phyloP scores from a whole-genome alignment of 768 basidiomycete species.

The Leccinum rimulosum region DNA sequence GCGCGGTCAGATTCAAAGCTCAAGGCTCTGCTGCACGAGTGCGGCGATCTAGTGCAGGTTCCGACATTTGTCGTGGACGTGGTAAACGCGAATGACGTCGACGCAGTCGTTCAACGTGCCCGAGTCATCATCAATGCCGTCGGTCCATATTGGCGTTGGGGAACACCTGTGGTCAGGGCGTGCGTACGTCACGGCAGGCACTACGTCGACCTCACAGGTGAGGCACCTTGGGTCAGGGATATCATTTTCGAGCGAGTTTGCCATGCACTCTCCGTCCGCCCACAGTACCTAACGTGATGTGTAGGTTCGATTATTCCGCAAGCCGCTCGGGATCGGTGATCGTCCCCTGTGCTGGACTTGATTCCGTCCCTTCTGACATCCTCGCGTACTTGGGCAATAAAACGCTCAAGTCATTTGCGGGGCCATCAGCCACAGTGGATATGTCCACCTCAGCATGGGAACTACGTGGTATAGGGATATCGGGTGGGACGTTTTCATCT shows the following conservation, averaged over 20 bases:
- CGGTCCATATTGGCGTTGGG: constrained; percentile 72
- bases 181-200: constrained; percentile 75
- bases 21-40: constrained; percentile 45
- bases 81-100: constrained; percentile 48
- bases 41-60: constrained; percentile 42
- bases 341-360: constrained; percentile 75
- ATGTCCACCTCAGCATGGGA: constrained; percentile 52
- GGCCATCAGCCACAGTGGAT: constrained; percentile 40
- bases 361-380: constrained; percentile 76
- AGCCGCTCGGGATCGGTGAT: constrained; percentile 70
- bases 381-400: constrained; percentile 65
- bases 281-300: constrained; percentile 7
- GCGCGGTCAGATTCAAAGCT: constrained; percentile 69
- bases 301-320: constrained; percentile 70
- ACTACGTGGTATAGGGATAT: constrained; percentile 30
- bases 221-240: constrained; percentile 60
- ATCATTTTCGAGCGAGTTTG: constrained; percentile 56
- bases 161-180: constrained; percentile 74
- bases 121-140: constrained; percentile 75
- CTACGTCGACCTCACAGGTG: constrained; percentile 85
- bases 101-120: constrained; percentile 51
- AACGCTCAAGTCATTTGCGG: constrained; percentile 53
- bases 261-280: constrained; percentile 5
- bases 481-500: constrained; percentile 39
- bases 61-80: constrained; percentile 58